Conservation (phyloP, 768 basidiomycete genomes). For the Rhizopogon salebrosus region DNA sequence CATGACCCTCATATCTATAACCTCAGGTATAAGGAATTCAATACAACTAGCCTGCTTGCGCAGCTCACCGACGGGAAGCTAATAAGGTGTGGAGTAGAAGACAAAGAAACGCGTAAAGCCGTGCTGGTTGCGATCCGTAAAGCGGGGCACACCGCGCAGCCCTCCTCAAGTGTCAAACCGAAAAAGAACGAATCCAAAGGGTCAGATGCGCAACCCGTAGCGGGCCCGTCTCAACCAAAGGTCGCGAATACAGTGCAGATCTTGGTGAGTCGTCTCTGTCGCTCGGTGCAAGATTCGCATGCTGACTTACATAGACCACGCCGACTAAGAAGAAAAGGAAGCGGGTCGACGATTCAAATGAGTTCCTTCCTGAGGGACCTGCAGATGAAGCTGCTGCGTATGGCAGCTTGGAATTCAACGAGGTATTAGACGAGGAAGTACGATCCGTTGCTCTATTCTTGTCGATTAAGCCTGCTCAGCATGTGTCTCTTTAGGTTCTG, state of each 20-base stretch:
- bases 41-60: conserved; percentile 52
- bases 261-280: conserved; percentile 20
- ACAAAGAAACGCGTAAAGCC: conserved; percentile 60
- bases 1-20: conserved; percentile 9
- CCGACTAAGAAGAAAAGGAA: conserved; percentile 48
- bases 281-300: not conserved
- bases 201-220: not conserved
- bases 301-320: conserved; percentile 29
- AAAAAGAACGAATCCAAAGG: not conserved
- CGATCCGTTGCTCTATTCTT: not conserved
- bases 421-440: conserved; percentile 61
- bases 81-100: conserved; percentile 48
- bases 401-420: conserved; percentile 65
- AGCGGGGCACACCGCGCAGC: conserved; percentile 46
- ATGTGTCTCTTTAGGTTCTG: conserved; percentile 43
- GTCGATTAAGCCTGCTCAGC: not conserved
- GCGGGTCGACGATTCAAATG: conserved; percentile 42
- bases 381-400: conserved; percentile 44
- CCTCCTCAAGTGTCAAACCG: conserved; percentile 1
- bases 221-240: conserved; percentile 9
- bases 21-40: conserved; percentile 65
- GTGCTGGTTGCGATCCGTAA: conserved; percentile 57
- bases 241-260: conserved; percentile 21
- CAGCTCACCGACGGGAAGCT: conserved; percentile 60
- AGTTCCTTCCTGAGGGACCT: conserved; percentile 50